Evolutionary conservation across 1,284 basidiomycete species (phyloP), one percentile per base, ranked within the genome.

Genomic region (Agroathelia rolfsii): DNA sequence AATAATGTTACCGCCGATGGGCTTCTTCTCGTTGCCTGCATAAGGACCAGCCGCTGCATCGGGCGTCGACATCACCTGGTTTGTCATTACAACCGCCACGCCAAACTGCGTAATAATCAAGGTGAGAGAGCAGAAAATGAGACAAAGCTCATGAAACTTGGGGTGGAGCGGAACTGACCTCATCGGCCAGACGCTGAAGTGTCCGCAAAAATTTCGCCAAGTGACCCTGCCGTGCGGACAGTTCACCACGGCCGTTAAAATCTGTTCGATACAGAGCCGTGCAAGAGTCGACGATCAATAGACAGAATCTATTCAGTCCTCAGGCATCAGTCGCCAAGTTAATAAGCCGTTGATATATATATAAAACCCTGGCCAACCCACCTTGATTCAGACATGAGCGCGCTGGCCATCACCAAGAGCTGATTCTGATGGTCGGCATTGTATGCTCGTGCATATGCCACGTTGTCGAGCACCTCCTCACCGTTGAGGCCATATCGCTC

Each of bases 61-160:
- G 1, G 95, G 94, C 44, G 83, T 93, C 11, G 95, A 96, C 67
- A 99, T 96, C 39, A 99, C 95, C 58, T 99, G 95, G 54, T 99
- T 99, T 4, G 90, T 92, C 33, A 97, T 81, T 3, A 98, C 92
- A 11, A 98, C 94, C 1, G 94, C 94, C 17, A 98, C 88, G 19
- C 94, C 95, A 50, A 90, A 98, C 89, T 94, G 41, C 7, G 42
- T 24, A n/a, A n/a, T n/a, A n/a, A n/a, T n/a, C n/a, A n/a, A n/a
- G n/a, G n/a, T n/a, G n/a, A n/a, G n/a, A n/a, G n/a, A n/a, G n/a
- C n/a, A n/a, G n/a, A n/a, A n/a, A n/a, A n/a, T 5, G 20, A 36
- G 16, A 39, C 29, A 33, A 42, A 52, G 29, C 42, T 29, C 23
- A n/a, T n/a, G 19, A 23, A 16, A 26, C 26, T 14, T 16, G 23